phyloP scores from a whole-genome alignment of 225 moss, liverwort and hornwort species.

The Marchantia polymorpha region DNA sequence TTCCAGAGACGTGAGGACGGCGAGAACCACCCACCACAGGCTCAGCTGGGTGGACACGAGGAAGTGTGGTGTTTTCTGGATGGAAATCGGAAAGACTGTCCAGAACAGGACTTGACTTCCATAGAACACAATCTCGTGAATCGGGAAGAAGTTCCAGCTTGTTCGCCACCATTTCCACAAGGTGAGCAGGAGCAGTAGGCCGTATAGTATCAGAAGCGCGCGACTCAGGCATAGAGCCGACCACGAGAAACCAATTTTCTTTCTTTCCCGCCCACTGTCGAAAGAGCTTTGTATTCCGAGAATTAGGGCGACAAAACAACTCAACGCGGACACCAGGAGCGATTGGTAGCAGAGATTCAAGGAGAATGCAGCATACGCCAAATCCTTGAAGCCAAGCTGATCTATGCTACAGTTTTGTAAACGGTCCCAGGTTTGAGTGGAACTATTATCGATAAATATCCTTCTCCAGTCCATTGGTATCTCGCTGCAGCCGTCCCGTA shows the following conservation, averaged over 20 bases:
- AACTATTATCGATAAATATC: too few relatives aligned
- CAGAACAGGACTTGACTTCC: conserved; percentile 13
- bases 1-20: background rate
- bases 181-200: background rate
- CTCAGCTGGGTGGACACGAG: conserved; percentile 2
- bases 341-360: conserved; percentile 13
- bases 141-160: background rate
- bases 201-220: too few relatives aligned
- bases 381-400: too few relatives aligned
- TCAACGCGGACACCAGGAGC: conserved; percentile 2
- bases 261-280: background rate
- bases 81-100: conserved; percentile 8
- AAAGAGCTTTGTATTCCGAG: background rate
- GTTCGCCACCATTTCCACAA: background rate
- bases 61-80: conserved; percentile 14
- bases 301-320: conserved; percentile 7
- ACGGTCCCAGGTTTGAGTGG: too few relatives aligned
- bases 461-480: too few relatives aligned
- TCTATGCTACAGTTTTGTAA: too few relatives aligned
- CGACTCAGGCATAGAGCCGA: background rate
- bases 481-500: too few relatives aligned
- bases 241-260: background rate
- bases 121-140: background rate
- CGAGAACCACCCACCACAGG: conserved; percentile 23
- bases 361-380: too few relatives aligned